Evolutionary conservation across 257 asterid species (phyloP), one percentile per base, ranked within the genome.

Genomic region (Agastache rugosa): DNA sequence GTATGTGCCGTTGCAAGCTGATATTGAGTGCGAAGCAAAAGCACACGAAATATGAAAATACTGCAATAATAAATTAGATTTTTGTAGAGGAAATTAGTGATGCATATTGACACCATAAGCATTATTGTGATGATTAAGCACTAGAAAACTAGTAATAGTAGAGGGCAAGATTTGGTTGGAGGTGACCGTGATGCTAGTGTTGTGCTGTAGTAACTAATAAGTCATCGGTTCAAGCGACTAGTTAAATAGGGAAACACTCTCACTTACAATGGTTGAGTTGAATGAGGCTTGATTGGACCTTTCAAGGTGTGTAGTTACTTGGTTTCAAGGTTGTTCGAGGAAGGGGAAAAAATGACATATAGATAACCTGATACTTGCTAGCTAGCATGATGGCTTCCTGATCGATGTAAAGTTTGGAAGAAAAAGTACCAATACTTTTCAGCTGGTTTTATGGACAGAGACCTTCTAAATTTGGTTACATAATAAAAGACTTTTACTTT

Each of bases 161-260:
- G 11, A 63, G 64, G 59, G 66, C 63, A 59, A n/a, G 42, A 22
- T 69, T 23, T 35, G 19, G n/a, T 56, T 80, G 63, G 19, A 16
- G 51, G 20, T 63, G n/a, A n/a, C n/a, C n/a, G n/a, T n/a, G 62
- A 25, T 65, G 54, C 9, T 34, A 17, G 71, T 15, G 22, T 71
- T 64, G 4, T 68, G 37, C 23, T 51, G 53, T 31, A 31, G 2
- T 31, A 31, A 31, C 37, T 56, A 47, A 34, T 20, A 15, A 31
- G 51, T 48, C 55, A 31, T 20, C 25, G 1, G 20, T 22, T 73
- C 79, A n/a, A n/a, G n/a, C n/a, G 31, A 19, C 63, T 44, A 31
- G 55, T 47, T 37, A 20, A 51, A 50, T 63, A 65, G 35, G 69
- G 7, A 39, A 15, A 31, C 6, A 48, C 63, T 47, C 59, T 47